phyloP scores from a whole-genome alignment of 208 protist species.

The Leishmania guyanensis region DNA sequence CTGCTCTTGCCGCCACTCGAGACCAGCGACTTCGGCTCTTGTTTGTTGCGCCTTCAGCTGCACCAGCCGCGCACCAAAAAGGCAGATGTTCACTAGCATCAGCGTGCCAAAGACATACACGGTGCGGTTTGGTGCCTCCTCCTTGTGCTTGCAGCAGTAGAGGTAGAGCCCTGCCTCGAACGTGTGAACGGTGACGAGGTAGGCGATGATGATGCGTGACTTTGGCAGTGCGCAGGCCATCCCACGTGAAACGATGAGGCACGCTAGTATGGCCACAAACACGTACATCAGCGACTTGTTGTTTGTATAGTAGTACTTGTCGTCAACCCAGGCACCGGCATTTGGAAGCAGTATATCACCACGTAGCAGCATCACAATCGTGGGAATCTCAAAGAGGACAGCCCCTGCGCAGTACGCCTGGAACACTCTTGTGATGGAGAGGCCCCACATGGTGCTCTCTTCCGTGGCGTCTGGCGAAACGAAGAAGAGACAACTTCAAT shows the following conservation, averaged over 20 bases:
- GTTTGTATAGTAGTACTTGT: constrained; percentile 24
- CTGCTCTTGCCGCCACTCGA: constrained; percentile 32
- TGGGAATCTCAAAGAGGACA: constrained; percentile 45
- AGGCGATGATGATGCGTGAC: constrained; percentile 40
- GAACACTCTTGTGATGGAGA: constrained; percentile 25
- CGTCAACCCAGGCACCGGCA: constrained; percentile 55
- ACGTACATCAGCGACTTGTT: constrained; percentile 38
- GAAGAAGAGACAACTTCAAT: not conserved
- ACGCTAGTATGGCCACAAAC: constrained; percentile 41
- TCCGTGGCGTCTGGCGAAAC: not conserved
- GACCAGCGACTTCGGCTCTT: constrained; percentile 12
- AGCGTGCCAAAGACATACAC: constrained; percentile 30
- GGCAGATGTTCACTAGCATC: constrained; percentile 30
- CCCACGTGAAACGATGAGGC: constrained; percentile 35
- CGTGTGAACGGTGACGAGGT: constrained; percentile 45
- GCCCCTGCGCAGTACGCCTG: constrained; percentile 34
- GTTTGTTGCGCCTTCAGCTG: constrained; percentile 14
- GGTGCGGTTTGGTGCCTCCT: constrained; percentile 12
- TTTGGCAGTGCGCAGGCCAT: constrained; percentile 40
- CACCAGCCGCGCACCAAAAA: constrained; percentile 32
- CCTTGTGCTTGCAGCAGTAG: constrained; percentile 32
- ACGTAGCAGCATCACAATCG: constrained; percentile 35
- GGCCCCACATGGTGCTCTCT: constrained; percentile 4
- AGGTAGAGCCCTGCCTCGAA: constrained; percentile 36
- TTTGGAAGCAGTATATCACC: constrained; percentile 22